phyloP scores from a whole-genome alignment of 2,329 filamentous ascomycete genomes.

The Sordariomycetes sp. region DNA sequence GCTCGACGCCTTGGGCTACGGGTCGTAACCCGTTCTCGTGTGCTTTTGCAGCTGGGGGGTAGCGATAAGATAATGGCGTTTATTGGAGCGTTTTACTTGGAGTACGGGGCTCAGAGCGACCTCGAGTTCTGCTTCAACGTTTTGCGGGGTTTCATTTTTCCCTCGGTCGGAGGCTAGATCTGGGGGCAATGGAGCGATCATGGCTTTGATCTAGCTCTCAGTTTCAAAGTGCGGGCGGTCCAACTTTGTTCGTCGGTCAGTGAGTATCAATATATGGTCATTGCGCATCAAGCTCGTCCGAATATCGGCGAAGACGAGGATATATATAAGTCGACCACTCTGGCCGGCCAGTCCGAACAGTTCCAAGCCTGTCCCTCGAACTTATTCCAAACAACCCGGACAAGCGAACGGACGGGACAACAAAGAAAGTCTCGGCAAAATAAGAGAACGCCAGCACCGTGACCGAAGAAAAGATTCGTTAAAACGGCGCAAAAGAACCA shows the following conservation, averaged over 20 bases:
- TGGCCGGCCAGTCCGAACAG: background rate
- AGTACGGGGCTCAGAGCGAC: background rate
- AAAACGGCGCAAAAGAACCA: background rate
- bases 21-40: slow-evolving; percentile 12
- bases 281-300: background rate
- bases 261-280: background rate
- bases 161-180: background rate
- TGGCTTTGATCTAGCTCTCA: background rate
- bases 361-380: background rate
- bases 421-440: background rate
- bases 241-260: background rate
- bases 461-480: background rate
- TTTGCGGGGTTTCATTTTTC: background rate
- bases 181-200: background rate
- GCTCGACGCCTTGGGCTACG: slow-evolving; percentile 33
- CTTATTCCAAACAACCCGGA: background rate
- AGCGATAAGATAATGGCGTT: background rate
- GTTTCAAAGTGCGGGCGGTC: too few species aligned
- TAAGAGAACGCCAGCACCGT: background rate
- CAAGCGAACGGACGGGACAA: background rate
- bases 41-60: background rate
- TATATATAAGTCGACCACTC: background rate
- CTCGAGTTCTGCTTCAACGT: background rate
- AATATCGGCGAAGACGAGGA: background rate
- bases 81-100: background rate